Conservation (phyloP, 1,139 yeast species). For the Wickerhamomyces sp. region DNA sequence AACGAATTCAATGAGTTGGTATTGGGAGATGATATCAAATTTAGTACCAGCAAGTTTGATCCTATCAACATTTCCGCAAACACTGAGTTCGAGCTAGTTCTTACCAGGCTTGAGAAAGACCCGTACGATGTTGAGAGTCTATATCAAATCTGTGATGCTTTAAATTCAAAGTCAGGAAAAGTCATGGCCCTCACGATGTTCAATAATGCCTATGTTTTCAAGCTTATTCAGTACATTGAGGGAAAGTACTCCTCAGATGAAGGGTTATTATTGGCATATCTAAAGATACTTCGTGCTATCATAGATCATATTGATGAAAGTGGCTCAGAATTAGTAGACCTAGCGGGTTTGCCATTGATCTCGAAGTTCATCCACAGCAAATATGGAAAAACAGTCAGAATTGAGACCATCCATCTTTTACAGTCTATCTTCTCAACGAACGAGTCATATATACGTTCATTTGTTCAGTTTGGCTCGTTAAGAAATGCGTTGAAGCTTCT, state of each 20-base stretch:
- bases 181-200: not conserved
- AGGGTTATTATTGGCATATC: not conserved
- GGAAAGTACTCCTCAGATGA: not conserved
- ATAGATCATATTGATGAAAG: not conserved
- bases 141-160: not conserved
- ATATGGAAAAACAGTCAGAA: slow-evolving; percentile 34
- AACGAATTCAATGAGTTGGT: slow-evolving; percentile 10
- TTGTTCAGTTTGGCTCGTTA: slow-evolving; percentile 55
- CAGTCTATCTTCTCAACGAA: slow-evolving; percentile 32
- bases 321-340: slow-evolving; percentile 31
- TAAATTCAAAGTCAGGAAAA: not conserved
- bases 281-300: slow-evolving; percentile 6
- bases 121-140: slow-evolving; percentile 5
- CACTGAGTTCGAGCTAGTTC: not conserved
- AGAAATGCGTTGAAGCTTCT: slow-evolving; percentile 45
- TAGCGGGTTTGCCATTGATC: slow-evolving; percentile 55
- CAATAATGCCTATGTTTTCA: slow-evolving; percentile 3
- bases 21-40: slow-evolving; percentile 3
- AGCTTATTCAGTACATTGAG: slow-evolving; percentile 8
- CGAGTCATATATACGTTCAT: slow-evolving; percentile 41
- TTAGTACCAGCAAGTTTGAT: slow-evolving; percentile 10
- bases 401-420: slow-evolving; percentile 42
- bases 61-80: slow-evolving; percentile 4
- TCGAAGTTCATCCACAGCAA: slow-evolving; percentile 39
- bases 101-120: not conserved